These are phyloP conservation scores for Tulasnella sp. DNA, from an alignment of 768 basidiomycete species.

Conservation along the genomic window DNA sequence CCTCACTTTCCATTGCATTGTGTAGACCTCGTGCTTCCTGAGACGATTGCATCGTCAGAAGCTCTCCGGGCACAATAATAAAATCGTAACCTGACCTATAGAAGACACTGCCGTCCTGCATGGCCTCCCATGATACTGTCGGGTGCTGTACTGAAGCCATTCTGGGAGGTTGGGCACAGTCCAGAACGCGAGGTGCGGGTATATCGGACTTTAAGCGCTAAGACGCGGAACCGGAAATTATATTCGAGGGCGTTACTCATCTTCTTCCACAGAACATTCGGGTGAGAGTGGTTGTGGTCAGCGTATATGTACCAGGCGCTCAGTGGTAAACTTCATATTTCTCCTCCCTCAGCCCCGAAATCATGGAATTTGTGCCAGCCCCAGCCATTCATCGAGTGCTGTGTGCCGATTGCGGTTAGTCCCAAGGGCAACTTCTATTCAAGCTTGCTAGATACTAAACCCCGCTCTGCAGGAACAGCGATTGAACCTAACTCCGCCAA, in stretches of 20 bases:
- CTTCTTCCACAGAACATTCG: conserved; percentile 5
- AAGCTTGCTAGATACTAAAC: background rate
- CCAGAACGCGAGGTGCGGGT: background rate
- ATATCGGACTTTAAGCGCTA: background rate
- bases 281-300: no score
- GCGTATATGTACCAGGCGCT: no score
- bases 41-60: background rate
- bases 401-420: conserved; percentile 78
- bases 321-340: no score
- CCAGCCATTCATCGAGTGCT: conserved; percentile 73
- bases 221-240: background rate
- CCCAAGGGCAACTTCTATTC: background rate
- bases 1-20: conserved; percentile 65
- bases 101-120: conserved; percentile 79
- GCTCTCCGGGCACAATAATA: background rate
- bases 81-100: conserved; percentile 38
- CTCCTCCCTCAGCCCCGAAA: background rate
- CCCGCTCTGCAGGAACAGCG: conserved; percentile 46
- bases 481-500: conserved; percentile 90
- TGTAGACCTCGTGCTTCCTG: conserved; percentile 65
- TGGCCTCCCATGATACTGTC: conserved; percentile 79
- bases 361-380: conserved; percentile 70
- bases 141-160: conserved; percentile 38
- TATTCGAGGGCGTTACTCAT: conserved; percentile 11
- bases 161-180: background rate